Evolutionary conservation across 257 asterid genomes (phyloP), one percentile per base, ranked within the genome.

Genomic region (Penstemon eatonii): DNA sequence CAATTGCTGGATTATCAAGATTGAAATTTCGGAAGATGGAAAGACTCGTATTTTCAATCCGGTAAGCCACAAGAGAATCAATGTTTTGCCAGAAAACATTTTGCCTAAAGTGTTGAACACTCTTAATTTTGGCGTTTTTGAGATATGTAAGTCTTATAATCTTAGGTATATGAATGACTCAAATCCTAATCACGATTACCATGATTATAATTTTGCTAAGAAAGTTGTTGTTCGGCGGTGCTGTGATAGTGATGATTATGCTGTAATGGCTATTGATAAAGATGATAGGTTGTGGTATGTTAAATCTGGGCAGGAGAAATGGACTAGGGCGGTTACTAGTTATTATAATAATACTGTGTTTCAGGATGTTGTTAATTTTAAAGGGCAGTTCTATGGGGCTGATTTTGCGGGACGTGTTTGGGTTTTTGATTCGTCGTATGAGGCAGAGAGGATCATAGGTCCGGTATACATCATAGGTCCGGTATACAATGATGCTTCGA

Each of bases 101-200:
- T 4, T 71, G 18, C 70, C 76, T 3, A 54, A 63, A 45, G 70
- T 63, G 36, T 36, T 71, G 18, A 18, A 67, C 55, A 44, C 66
- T 44, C 9, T 67, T 41, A 43, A 67, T 53, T 67, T 43, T 55
- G 60, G 66, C 6, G 55, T 74, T 38, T 52, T 50, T 5, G 70
- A 74, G 69, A 65, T 74, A 61, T 61, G 70, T 8, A 53, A 44
- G 54, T 38, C 56, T 5, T 74, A 74, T 37, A 13, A 39, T 4
- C 73, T 74, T 9, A 13, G 11, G 8, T 67, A 45, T 19, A 51
- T 63, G n/a, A 63, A 71, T 36, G 63, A 64, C 13, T 33, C 64
- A 4, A 10, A 63, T 9, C 25, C 47, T 44, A 54, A 54, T 15
- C 56, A 33, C 51, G 9, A 7, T 13, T 36, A 63, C n/a, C 15